Conservation (phyloP, 2,329 filamentous ascomycete species). For the Biscogniauxia mediterranea region DNA sequence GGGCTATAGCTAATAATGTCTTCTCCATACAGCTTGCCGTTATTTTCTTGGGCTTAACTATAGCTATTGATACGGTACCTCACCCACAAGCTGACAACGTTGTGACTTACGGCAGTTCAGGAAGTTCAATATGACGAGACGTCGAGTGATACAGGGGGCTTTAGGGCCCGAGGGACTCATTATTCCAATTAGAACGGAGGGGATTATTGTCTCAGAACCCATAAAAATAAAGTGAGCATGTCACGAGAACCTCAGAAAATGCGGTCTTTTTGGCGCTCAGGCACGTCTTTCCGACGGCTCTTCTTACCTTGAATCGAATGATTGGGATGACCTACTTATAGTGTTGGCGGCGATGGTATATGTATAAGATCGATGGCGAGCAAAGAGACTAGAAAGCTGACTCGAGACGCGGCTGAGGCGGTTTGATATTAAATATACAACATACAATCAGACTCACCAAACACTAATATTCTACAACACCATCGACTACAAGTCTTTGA, state of each 20-base stretch:
- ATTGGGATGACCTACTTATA: background rate
- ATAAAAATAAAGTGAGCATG: background rate
- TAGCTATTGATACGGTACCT: conserved; percentile 8
- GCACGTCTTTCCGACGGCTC: conserved; percentile 17
- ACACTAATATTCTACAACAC: background rate
- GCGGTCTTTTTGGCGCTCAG: conserved; percentile 14
- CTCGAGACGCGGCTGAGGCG: background rate
- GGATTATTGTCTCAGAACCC: background rate
- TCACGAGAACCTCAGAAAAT: background rate
- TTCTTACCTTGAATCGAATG: background rate
- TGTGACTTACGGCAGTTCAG: conserved; percentile 12
- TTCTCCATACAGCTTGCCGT: conserved; percentile 13
- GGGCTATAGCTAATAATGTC: conserved; percentile 11
- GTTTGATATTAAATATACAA: background rate
- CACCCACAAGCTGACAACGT: conserved; percentile 2
- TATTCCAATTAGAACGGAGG: background rate
- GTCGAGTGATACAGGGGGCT: background rate
- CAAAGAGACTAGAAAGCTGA: background rate
- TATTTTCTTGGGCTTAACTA: conserved; percentile 8
- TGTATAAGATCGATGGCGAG: background rate
- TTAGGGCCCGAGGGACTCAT: conserved; percentile 1
- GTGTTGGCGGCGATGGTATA: background rate
- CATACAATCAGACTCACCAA: background rate
- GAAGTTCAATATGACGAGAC: conserved; percentile 6
- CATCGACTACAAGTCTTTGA: background rate